phyloP scores from a whole-genome alignment of 1,284 basidiomycete species.

The Cutaneotrichosporon spelunceum region DNA sequence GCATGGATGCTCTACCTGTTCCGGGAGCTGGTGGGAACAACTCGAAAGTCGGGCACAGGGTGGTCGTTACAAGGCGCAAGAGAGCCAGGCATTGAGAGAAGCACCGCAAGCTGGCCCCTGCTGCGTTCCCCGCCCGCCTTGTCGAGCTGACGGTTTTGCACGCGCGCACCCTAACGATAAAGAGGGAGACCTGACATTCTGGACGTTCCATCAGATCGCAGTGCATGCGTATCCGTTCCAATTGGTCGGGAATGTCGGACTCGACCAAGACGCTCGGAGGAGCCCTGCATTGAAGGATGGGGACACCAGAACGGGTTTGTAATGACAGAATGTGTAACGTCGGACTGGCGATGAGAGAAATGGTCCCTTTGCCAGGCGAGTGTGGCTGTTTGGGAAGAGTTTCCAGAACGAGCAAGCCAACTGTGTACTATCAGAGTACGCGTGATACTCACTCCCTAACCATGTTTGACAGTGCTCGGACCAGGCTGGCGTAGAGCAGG shows the following conservation, averaged over 20 bases:
- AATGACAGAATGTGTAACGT: not conserved
- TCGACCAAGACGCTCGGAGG: constrained; percentile 13
- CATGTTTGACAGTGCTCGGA: not conserved
- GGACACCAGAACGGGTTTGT: not conserved
- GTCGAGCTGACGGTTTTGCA: constrained; percentile 55
- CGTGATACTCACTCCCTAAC: not conserved
- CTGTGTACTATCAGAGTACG: not conserved
- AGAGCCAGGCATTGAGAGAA: no score
- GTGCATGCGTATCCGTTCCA: no score
- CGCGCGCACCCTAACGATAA: constrained; percentile 56
- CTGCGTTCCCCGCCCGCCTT: constrained; percentile 63
- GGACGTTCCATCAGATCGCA: no score
- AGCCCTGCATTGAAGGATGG: not conserved
- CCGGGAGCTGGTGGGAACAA: no score
- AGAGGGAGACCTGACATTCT: constrained; percentile 35
- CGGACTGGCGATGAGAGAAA: no score
- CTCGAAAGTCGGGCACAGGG: no score
- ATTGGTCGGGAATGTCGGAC: constrained; percentile 13
- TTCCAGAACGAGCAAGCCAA: not conserved
- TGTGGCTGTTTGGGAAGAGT: no score
- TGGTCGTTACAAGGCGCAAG: no score
- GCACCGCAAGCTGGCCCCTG: no score
- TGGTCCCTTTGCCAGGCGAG: no score
- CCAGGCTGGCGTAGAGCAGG: not conserved
- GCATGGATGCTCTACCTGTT: no score